A percentile compares a stretch with the other conserved stretches of the same genome.
Evolutionary conservation across 2,329 filamentous ascomycete genomes (phyloP).

Genomic region (Penicillium sp.): DNA sequence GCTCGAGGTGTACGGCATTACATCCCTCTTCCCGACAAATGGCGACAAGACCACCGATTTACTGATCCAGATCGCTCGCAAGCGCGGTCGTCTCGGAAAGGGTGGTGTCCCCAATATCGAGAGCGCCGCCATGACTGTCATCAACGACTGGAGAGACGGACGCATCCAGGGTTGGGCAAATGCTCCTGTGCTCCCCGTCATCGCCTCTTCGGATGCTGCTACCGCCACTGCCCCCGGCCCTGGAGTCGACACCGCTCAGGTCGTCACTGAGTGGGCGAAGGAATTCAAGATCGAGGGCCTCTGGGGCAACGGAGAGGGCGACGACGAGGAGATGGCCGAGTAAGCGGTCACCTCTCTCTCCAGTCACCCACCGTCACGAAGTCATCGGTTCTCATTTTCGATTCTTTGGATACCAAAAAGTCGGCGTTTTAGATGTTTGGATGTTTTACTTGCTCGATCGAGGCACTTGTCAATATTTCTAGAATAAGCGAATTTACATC

Average conservation of each 20-base stretch:
- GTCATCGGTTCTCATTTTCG: conserved; percentile 24
- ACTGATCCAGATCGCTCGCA: conserved; percentile 88
- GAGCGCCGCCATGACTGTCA: conserved; percentile 84
- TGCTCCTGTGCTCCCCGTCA: conserved; percentile 64
- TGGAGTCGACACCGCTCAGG: conserved; percentile 69
- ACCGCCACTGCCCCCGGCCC: conserved; percentile 34
- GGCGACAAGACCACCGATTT: conserved; percentile 86
- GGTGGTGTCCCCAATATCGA: conserved; percentile 87
- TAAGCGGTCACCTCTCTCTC: conserved; percentile 21
- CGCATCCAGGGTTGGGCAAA: conserved; percentile 91
- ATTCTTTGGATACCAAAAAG: conserved; percentile 37
- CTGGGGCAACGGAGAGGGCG: conserved; percentile 66
- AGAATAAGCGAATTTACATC: conserved; percentile 12
- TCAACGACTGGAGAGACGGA: conserved; percentile 95
- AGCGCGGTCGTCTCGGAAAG: conserved; percentile 81
- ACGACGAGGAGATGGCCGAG: conserved; percentile 43
- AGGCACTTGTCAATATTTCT: conserved; percentile 16
- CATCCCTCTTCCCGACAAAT: conserved; percentile 66
- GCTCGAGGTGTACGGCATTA: conserved; percentile 77
- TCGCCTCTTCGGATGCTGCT: conserved; percentile 41
- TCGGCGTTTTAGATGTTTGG: conserved; percentile 26
- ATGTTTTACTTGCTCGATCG: conserved; percentile 16
- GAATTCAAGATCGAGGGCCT: conserved; percentile 94
- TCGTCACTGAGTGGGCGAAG: conserved; percentile 87
- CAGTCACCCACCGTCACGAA: conserved; percentile 20